Conservation (phyloP, 176 grass and related monocot genomes). For the Aegilops longissima region DNA sequence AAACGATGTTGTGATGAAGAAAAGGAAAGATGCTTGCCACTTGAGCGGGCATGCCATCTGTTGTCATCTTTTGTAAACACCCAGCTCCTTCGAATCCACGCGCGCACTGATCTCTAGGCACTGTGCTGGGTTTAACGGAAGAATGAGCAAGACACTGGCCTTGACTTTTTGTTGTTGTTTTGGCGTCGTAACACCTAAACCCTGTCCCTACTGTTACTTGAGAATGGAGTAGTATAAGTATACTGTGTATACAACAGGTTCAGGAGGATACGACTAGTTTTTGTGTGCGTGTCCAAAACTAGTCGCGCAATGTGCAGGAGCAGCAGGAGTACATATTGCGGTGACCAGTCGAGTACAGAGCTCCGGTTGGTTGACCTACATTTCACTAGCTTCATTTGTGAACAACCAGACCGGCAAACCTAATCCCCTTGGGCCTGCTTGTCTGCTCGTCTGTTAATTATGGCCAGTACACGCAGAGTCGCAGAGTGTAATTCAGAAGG, state of each 20-base stretch:
- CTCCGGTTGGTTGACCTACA: background rate
- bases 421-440: background rate
- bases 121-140: background rate
- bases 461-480: background rate
- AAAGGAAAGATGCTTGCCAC: background rate
- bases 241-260: background rate
- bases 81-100: constrained; percentile 31
- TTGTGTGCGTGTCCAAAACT: background rate
- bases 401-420: background rate
- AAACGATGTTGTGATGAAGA: too few species aligned
- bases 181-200: background rate
- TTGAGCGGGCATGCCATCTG: background rate
- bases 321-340: background rate
- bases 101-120: constrained; percentile 26
- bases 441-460: background rate
- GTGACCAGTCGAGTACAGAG: background rate
- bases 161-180: background rate
- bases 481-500: background rate
- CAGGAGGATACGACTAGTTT: background rate
- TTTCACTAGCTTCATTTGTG: background rate
- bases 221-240: background rate
- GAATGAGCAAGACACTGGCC: background rate
- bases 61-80: background rate
- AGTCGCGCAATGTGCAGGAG: background rate
- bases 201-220: background rate